These are phyloP conservation scores for Coemansia sp. DNA, from an alignment of 192 early-diverging fungal genomes.

Conservation along the genomic window DNA sequence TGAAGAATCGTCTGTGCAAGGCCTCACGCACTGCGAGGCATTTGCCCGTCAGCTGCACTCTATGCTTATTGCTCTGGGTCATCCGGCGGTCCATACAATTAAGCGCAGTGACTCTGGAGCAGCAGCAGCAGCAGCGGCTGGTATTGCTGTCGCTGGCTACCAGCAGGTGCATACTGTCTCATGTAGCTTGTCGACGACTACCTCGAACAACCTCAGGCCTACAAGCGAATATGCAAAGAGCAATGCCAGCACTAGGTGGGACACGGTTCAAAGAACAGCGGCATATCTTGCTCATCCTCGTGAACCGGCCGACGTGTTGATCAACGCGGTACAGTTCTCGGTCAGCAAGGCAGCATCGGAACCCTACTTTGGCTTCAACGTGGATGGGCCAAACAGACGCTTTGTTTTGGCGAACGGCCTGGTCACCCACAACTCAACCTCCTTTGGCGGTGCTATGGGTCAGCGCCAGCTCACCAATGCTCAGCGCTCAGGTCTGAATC, in stretches of 20 bases:
- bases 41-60: conserved; percentile 2
- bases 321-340: conserved; percentile 5
- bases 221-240: background rate
- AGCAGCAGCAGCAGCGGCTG: no score
- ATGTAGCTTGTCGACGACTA: background rate
- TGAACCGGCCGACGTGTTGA: background rate
- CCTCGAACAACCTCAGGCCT: background rate
- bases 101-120: background rate
- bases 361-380: conserved; percentile 34
- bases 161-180: background rate
- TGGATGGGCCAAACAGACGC: conserved; percentile 27
- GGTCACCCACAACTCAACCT: conserved; percentile 53
- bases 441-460: conserved; percentile 83
- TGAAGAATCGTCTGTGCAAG: background rate
- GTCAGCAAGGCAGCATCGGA: conserved; percentile 16
- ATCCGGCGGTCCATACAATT: background rate
- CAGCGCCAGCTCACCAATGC: conserved; percentile 99
- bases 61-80: conserved; percentile 3
- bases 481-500: conserved; percentile 95
- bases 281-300: no score
- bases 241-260: background rate
- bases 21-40: background rate
- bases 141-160: no score
- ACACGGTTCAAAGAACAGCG: background rate
- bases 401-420: conserved; percentile 50